phyloP scores from a whole-genome alignment of 2,329 filamentous ascomycete genomes.

The Fusarium compactum region DNA sequence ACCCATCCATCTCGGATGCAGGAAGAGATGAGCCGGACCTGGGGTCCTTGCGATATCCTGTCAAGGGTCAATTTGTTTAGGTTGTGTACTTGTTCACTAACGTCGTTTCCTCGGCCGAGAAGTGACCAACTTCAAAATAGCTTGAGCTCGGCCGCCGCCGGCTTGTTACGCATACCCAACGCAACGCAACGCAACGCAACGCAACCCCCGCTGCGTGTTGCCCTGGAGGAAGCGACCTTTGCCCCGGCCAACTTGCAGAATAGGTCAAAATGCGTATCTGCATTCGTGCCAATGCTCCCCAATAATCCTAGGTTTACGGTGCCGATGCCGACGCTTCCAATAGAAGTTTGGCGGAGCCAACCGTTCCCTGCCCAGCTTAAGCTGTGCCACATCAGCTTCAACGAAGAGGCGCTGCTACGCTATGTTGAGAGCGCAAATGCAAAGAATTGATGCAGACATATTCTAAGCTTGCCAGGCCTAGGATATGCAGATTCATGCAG shows the following conservation, averaged over 20 bases:
- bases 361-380: conserved; percentile 19
- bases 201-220: conserved; percentile 4
- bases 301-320: neutral
- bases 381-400: conserved; percentile 29
- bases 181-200: conserved; percentile 12
- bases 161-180: conserved; percentile 22
- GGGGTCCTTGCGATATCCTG: conserved; percentile 13
- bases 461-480: conserved; percentile 16
- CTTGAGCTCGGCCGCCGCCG: conserved; percentile 36
- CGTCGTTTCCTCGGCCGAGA: conserved; percentile 38
- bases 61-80: conserved; percentile 19
- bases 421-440: conserved; percentile 18
- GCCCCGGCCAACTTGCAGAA: conserved; percentile 5
- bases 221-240: neutral
- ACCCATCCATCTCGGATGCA: conserved; percentile 27
- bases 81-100: conserved; percentile 7
- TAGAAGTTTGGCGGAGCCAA: conserved; percentile 14
- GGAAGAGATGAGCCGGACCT: conserved; percentile 25
- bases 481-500: conserved; percentile 27
- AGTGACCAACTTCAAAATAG: conserved; percentile 11
- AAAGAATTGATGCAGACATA: neutral
- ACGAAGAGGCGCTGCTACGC: conserved; percentile 29
- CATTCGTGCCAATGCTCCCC: conserved; percentile 14
- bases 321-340: conserved; percentile 10
- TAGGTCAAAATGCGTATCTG: neutral